Evolutionary conservation across 331 rosid species (phyloP), one percentile per base, ranked within the genome.

Genomic region (Quercus phellos): DNA sequence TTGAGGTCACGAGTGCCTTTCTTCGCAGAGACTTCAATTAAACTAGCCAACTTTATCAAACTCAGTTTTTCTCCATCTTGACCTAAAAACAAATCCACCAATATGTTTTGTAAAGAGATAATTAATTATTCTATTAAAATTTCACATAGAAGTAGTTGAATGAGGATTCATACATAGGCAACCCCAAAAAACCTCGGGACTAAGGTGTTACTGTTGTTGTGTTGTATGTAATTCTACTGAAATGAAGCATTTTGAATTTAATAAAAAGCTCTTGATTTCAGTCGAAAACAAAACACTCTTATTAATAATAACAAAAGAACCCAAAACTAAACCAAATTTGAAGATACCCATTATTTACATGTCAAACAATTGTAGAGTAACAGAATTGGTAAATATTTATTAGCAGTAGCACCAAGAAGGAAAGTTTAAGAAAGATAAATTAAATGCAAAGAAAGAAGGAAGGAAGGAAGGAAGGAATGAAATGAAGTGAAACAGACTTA

Each of bases 1-100:
- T 90, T 84, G 76, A 93, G 87, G 63, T 84, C 92, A 56, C 81
- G 78, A 30, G 90, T 84, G 2, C 93, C 95, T 74, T 90, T 93
- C 85, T 91, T 93, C 0, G 91, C 93, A 26, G 88, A 89, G 32
- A 87, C 90, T 78, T 93, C 98, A 81, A 93, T 91, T 61, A 93
- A 55, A 83, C 94, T 86, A 77, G 92, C 95, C 50, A 93, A 89
- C 81, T 90, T 88, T 55, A 93, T 91, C 77, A 93, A 79, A 79
- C 90, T 88, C 86, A 91, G 82, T 75, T 93, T 93, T 10, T 91
- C 97, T 81, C 92, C 88, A 60, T 90, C 92, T 86, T 80, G 88
- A 86, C 95, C 97, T 91, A 55, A 72, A 85, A 76, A 84, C 76
- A 76, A 38, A 38, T 38, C 68, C 79, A 72, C 58, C 55, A 38